Evolutionary conservation across 305 asterid genomes (phyloP).

Genomic region (Fraxinus angustifolia): DNA sequence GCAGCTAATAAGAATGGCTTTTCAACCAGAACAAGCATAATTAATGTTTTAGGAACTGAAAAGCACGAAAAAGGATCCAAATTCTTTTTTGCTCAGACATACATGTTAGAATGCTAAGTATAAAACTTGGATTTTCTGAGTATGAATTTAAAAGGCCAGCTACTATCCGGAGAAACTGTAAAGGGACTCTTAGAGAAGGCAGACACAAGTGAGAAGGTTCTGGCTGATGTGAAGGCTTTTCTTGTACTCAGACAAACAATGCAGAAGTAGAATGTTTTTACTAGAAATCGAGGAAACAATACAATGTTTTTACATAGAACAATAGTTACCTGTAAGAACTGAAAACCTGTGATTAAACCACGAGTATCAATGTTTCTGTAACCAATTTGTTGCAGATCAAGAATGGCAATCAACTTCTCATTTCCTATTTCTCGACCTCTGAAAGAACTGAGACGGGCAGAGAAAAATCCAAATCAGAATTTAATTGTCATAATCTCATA

Average conservation of each 20-base stretch:
- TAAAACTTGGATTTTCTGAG: background rate
- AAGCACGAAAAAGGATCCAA: background rate
- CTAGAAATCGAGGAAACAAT: background rate
- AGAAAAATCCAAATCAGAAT: constrained; percentile 14
- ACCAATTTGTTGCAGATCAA: constrained; percentile 57
- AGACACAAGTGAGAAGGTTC: background rate
- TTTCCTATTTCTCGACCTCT: constrained; percentile 61
- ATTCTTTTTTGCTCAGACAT: background rate
- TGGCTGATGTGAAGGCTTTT: background rate
- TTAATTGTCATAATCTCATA: background rate
- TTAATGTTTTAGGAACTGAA: background rate
- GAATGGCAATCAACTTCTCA: constrained; percentile 51
- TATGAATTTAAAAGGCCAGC: background rate
- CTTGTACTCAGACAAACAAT: background rate
- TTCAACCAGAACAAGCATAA: background rate
- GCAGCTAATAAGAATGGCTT: background rate
- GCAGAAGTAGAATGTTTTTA: background rate
- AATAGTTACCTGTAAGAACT: constrained; percentile 66
- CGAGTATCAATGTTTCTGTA: constrained; percentile 68
- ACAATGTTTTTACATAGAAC: background rate
- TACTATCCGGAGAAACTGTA: background rate
- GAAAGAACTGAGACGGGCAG: constrained; percentile 43
- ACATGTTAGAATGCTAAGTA: background rate
- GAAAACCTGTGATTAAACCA: constrained; percentile 69
- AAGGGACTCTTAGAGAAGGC: background rate